Percentiles rank a stretch among this genome's conserved stretches.
phyloP scores from a whole-genome alignment of 2,329 filamentous ascomycete genomes.

The Dothistroma pini region DNA sequence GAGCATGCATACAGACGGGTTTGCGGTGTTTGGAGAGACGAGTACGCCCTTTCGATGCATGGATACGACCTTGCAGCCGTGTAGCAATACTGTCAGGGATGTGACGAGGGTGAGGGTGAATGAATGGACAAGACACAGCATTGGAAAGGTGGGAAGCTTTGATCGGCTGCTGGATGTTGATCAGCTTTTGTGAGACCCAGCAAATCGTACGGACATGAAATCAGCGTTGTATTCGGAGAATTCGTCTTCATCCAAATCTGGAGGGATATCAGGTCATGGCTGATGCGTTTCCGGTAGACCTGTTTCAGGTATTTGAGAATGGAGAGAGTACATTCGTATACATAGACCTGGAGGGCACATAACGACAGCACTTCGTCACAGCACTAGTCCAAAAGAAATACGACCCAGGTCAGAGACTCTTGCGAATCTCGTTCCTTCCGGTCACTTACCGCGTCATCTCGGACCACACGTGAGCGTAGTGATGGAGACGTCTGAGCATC shows the following conservation, averaged over 20 bases:
- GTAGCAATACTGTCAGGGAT: slow-evolving; percentile 55
- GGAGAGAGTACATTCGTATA: slow-evolving; percentile 24
- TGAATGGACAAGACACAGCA: slow-evolving; percentile 54
- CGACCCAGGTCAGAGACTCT: slow-evolving; percentile 1
- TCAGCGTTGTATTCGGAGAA: slow-evolving; percentile 56
- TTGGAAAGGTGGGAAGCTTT: slow-evolving; percentile 44
- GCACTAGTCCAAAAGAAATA: slow-evolving; percentile 2
- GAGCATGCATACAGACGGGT: slow-evolving; percentile 52
- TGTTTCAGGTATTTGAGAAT: slow-evolving; percentile 43
- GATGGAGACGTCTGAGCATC: slow-evolving; percentile 6
- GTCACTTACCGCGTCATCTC: slow-evolving; percentile 1
- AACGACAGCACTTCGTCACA: not conserved
- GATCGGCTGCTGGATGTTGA: slow-evolving; percentile 63
- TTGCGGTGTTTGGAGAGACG: slow-evolving; percentile 60
- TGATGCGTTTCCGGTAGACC: slow-evolving; percentile 53
- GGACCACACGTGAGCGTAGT: slow-evolving; percentile 1
- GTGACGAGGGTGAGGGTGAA: slow-evolving; percentile 57
- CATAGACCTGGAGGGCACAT: slow-evolving; percentile 7
- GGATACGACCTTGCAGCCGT: slow-evolving; percentile 47
- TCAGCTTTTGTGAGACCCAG: slow-evolving; percentile 51
- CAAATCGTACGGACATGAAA: slow-evolving; percentile 48
- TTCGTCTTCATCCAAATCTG: slow-evolving; percentile 62
- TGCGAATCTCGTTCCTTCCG: slow-evolving; percentile 4
- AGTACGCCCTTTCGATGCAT: slow-evolving; percentile 60
- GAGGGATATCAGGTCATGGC: slow-evolving; percentile 59